Evolutionary conservation across 495 filamentous ascomycete species (phyloP).

Genomic region (Aspergillus homomorphus): DNA sequence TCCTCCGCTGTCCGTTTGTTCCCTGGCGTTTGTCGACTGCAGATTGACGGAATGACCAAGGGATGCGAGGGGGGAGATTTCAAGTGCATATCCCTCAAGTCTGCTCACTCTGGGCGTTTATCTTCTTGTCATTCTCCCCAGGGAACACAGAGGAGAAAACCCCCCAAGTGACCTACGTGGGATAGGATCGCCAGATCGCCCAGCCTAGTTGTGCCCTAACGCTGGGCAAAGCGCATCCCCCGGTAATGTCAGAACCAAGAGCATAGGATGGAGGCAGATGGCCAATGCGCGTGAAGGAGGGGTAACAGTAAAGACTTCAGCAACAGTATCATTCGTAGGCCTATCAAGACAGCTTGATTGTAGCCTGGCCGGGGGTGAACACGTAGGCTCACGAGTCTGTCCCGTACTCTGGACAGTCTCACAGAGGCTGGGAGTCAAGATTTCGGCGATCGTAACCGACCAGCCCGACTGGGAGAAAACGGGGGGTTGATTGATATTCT

Average conservation of each 20-base stretch:
- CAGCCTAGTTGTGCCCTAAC: conserved; percentile 9
- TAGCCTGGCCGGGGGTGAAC: conserved; percentile 2
- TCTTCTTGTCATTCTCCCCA: not conserved
- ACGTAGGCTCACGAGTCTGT: conserved; percentile 13
- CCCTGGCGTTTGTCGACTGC: not conserved
- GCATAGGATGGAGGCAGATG: conserved; percentile 9
- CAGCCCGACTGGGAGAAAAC: not conserved
- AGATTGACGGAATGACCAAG: not conserved
- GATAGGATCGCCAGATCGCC: conserved; percentile 22
- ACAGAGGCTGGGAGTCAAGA: not conserved
- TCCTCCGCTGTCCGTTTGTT: not conserved
- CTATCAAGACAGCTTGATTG: conserved; percentile 9
- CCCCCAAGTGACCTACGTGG: conserved; percentile 10
- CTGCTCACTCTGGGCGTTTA: not conserved
- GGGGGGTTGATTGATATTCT: not conserved
- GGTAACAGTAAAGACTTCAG: conserved; percentile 4
- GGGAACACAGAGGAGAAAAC: not conserved
- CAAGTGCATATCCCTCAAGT: not conserved
- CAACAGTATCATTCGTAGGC: not conserved
- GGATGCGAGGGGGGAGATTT: not conserved
- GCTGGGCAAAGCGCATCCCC: not conserved
- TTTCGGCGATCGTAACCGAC: no score
- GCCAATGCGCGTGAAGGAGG: conserved; percentile 12
- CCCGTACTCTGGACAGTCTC: not conserved
- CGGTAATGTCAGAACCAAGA: conserved; percentile 4